Base-by-base conservation (phyloP, 2,329 filamentous ascomycete genomes). In the Colletotrichum endophyticum region DNA sequence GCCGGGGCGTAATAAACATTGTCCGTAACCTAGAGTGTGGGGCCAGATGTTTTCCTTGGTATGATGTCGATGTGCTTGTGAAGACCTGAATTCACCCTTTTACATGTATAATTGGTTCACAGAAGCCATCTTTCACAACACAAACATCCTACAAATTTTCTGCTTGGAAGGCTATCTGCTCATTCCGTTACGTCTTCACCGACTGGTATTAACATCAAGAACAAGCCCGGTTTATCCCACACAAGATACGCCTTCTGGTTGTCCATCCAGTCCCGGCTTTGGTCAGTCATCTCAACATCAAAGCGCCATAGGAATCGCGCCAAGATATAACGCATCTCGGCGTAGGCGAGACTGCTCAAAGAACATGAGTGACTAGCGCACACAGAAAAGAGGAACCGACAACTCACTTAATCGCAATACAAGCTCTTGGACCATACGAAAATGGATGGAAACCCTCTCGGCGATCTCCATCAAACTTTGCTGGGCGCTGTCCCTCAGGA, bases 301-400 rank as follows among this genome's bases (percentile, higher is more conserved):
- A 89, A 90, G 27, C 86, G 84, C 71, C 81, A 88, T 6, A 90
- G 78, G 16, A 90, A 71, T 6, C 85, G 84, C 3, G 86, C 84
- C 2, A 89, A 78, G 15, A 89, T 86, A 8, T 89, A 76, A 2
- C 88, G 85, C 85, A 90, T 87, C 79, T 90, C 88, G 6, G 84
- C 84, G 64, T 87, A 87, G 1, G 89, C 88, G 22, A 88, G 84
- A 72, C 84, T 75, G 44, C 12, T 32, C 5, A 66, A 6, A 7
- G 27, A 7, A 16, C 32, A 39, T n/a, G 4, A 44, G 36, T 28
- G 22, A 28, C 13, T 13, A 27, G 25, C 6, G 19, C 28, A 34
- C 16, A 5, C 25, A 30, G 3, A 57, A 27, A 19, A 32, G 30
- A 32, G 30, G 22, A 5, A 83, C 16, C 8, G 22, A 19, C 7